phyloP scores from a whole-genome alignment of 805 yeast species.

The Scheffersomyces amazonensis region DNA sequence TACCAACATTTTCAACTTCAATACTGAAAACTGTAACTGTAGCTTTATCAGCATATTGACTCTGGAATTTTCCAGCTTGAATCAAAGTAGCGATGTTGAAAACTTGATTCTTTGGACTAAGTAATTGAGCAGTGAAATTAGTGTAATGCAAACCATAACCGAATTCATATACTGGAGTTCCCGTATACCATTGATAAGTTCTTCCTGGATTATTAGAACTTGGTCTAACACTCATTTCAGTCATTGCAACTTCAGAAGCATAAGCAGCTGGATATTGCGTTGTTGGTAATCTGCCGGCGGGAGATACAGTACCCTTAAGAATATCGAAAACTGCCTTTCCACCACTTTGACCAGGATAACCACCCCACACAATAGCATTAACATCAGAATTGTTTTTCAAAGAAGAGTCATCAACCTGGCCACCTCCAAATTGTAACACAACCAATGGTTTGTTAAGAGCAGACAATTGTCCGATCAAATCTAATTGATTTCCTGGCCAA shows the following conservation, averaged over 20 bases:
- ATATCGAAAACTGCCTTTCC: slow-evolving; percentile 5
- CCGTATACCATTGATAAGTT: slow-evolving; percentile 6
- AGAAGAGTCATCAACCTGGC: slow-evolving; percentile 5
- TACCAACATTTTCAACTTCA: slow-evolving; percentile 2
- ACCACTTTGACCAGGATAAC: slow-evolving; percentile 9
- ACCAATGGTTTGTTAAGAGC: slow-evolving; percentile 3
- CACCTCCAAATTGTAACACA: slow-evolving; percentile 6
- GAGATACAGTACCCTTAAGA: slow-evolving; percentile 3
- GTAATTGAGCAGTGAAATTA: slow-evolving; percentile 4
- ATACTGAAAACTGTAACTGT: slow-evolving; percentile 1
- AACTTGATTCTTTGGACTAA: neutral
- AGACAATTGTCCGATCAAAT: slow-evolving; percentile 3
- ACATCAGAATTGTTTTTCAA: slow-evolving; percentile 7
- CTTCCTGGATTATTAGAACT: slow-evolving; percentile 6
- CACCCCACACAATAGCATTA: slow-evolving; percentile 6
- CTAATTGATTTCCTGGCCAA: slow-evolving; percentile 7
- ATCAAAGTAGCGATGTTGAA: slow-evolving; percentile 1
- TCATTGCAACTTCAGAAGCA: slow-evolving; percentile 4
- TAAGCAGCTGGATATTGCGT: slow-evolving; percentile 6
- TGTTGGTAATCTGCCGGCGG: slow-evolving; percentile 8
- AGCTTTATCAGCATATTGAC: slow-evolving; percentile 1
- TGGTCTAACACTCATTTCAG: slow-evolving; percentile 6
- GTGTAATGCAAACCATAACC: slow-evolving; percentile 9
- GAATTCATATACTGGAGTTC: slow-evolving; percentile 8
- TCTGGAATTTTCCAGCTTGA: neutral